Evolutionary conservation across 78 protist genomes (phyloP).

Genomic region (Pelomyxa schiedti): DNA sequence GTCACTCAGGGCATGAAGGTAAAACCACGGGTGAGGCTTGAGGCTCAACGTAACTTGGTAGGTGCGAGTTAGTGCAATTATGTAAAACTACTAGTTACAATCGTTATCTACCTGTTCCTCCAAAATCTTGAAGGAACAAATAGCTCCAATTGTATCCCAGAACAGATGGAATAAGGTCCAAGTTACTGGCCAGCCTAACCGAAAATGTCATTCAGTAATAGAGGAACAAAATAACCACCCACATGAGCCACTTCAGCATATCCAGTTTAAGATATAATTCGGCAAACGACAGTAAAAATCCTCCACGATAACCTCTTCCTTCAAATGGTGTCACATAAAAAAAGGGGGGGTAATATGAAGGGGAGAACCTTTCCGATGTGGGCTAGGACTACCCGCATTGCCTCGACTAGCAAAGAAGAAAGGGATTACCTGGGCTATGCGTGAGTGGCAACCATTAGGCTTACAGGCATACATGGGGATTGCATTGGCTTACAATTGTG

Average conservation of each 20-base stretch:
- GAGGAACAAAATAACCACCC: too few relatives aligned
- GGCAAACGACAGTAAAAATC: background rate
- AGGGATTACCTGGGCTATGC: too few relatives aligned
- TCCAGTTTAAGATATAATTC: background rate
- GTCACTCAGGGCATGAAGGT: background rate
- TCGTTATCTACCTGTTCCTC: too few relatives aligned
- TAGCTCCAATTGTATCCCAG: background rate
- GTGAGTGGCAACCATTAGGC: too few relatives aligned
- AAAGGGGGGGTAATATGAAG: too few relatives aligned
- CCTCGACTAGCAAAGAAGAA: constrained; percentile 3
- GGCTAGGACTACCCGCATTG: background rate
- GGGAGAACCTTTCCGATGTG: background rate
- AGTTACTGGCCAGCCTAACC: too few relatives aligned
- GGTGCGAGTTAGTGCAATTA: too few relatives aligned
- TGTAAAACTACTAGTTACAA: too few relatives aligned
- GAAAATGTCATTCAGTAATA: too few relatives aligned
- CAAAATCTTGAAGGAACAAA: background rate
- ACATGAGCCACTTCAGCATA: background rate
- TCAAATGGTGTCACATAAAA: too few relatives aligned
- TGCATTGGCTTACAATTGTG: constrained; percentile 35
- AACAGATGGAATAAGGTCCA: background rate
- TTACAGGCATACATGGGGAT: too few relatives aligned
- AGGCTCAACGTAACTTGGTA: background rate
- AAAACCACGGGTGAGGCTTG: background rate
- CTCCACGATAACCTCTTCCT: background rate